These are phyloP conservation scores for Ensete glaucum DNA, from an alignment of 176 grass and related monocot species.

Conservation along the genomic window DNA sequence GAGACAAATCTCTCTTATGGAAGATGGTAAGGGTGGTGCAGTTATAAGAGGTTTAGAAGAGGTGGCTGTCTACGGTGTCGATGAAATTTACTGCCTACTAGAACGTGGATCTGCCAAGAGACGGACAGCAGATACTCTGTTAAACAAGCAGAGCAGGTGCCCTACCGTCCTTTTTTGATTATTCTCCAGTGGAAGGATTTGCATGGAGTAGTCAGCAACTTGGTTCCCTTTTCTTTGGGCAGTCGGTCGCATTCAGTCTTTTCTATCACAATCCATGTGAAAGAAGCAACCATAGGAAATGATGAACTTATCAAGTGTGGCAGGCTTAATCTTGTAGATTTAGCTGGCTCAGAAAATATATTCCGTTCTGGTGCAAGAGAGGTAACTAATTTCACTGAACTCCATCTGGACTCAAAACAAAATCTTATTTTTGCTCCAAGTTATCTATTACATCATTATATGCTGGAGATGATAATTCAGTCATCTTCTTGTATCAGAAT, in stretches of 20 bases:
- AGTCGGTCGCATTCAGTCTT: conserved; percentile 83
- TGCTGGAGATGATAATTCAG: background rate
- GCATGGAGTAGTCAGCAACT: conserved; percentile 14
- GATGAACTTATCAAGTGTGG: conserved; percentile 71
- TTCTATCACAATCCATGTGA: conserved; percentile 82
- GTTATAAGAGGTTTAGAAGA: conserved; percentile 87
- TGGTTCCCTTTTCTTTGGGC: conserved; percentile 29
- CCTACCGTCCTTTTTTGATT: conserved; percentile 11
- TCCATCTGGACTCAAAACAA: background rate
- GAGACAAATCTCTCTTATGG: conserved; percentile 60
- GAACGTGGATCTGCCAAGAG: conserved; percentile 66
- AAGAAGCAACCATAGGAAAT: conserved; percentile 47
- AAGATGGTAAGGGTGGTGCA: conserved; percentile 71
- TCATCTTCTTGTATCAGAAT: background rate
- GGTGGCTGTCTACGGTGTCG: conserved; percentile 56
- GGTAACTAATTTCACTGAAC: conserved; percentile 27
- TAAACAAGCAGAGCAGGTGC: conserved; percentile 95
- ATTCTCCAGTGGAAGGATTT: background rate
- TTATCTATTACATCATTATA: background rate
- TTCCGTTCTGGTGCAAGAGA: conserved; percentile 74
- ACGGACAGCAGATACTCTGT: conserved; percentile 56
- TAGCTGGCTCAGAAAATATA: conserved; percentile 90
- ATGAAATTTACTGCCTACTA: conserved; percentile 59
- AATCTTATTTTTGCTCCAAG: background rate
- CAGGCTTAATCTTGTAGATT: conserved; percentile 84